A percentile compares a stretch with the other conserved stretches of the same genome.
phyloP scores from a whole-genome alignment of 1,139 yeast genomes.

The Blastobotrys apis region DNA sequence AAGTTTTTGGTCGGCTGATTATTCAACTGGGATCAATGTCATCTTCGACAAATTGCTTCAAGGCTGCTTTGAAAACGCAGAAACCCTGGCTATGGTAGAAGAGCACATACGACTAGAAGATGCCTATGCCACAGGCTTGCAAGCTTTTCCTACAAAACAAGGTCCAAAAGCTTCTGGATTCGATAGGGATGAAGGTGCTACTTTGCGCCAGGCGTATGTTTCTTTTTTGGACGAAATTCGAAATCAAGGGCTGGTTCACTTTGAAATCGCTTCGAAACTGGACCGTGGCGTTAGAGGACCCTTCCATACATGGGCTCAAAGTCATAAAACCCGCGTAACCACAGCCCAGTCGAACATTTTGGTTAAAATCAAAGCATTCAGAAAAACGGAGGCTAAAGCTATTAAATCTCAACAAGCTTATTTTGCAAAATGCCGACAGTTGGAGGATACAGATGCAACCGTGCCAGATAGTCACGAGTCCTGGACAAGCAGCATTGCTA shows the following conservation, averaged over 20 bases:
- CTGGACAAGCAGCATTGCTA: not conserved
- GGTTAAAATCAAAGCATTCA: constrained; percentile 48
- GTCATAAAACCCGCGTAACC: constrained; percentile 60
- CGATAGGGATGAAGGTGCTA: constrained; percentile 39
- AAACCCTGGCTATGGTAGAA: constrained; percentile 55
- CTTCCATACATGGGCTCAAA: constrained; percentile 65
- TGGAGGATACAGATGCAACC: constrained; percentile 51
- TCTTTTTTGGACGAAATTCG: constrained; percentile 49
- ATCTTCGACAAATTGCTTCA: constrained; percentile 59
- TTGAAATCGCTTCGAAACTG: constrained; percentile 58
- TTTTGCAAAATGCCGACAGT: constrained; percentile 65
- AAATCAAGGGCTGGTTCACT: constrained; percentile 61
- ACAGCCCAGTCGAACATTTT: constrained; percentile 51
- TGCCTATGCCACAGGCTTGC: constrained; percentile 54
- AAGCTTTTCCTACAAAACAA: constrained; percentile 36
- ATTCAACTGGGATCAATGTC: constrained; percentile 51
- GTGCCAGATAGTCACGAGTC: not conserved
- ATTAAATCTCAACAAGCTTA: constrained; percentile 59
- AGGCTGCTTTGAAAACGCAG: constrained; percentile 68
- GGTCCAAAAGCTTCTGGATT: constrained; percentile 34
- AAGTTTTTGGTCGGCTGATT: constrained; percentile 70
- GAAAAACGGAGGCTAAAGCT: constrained; percentile 42
- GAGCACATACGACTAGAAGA: constrained; percentile 64
- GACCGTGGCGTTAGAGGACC: constrained; percentile 60
- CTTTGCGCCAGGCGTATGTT: constrained; percentile 51